Evolutionary conservation across 2,329 filamentous ascomycete genomes (phyloP).

Genomic region (Calonectria naviculata): DNA sequence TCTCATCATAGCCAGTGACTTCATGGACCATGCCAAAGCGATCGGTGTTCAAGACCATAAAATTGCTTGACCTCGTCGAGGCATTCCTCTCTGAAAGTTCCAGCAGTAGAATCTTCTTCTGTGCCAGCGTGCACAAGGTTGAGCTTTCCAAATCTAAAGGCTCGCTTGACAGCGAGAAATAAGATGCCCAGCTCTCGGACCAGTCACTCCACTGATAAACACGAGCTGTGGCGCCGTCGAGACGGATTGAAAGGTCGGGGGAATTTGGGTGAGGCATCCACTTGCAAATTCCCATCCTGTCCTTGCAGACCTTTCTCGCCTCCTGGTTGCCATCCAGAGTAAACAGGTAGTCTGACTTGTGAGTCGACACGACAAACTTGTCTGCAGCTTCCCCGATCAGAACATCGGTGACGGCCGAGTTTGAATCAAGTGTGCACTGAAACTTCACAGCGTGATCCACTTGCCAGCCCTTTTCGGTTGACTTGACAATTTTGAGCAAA

Average conservation of each 20-base stretch:
- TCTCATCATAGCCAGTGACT: neutral
- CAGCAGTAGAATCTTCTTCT: constrained; percentile 28
- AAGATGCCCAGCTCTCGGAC: constrained; percentile 33
- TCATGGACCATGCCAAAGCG: neutral
- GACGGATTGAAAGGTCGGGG: constrained; percentile 41
- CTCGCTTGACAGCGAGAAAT: constrained; percentile 15
- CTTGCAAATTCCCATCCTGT: constrained; percentile 25
- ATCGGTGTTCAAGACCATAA: constrained; percentile 26
- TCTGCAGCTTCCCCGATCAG: constrained; percentile 37
- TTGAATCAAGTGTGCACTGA: constrained; percentile 34
- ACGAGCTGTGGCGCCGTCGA: constrained; percentile 37
- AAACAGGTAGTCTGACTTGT: constrained; percentile 44
- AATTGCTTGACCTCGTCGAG: neutral
- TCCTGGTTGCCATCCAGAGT: constrained; percentile 35
- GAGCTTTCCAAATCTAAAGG: constrained; percentile 37
- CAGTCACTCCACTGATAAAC: constrained; percentile 44
- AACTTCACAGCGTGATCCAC: constrained; percentile 24
- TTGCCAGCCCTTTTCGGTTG: constrained; percentile 25
- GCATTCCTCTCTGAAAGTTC: constrained; percentile 13
- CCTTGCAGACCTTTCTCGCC: constrained; percentile 24
- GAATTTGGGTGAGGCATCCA: constrained; percentile 34
- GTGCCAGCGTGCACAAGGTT: constrained; percentile 25
- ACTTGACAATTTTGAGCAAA: constrained; percentile 26
- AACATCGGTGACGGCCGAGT: constrained; percentile 38
- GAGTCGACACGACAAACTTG: constrained; percentile 46